Evolutionary conservation across 495 filamentous ascomycete species (phyloP).

Genomic region (Tetracladium setigerum): DNA sequence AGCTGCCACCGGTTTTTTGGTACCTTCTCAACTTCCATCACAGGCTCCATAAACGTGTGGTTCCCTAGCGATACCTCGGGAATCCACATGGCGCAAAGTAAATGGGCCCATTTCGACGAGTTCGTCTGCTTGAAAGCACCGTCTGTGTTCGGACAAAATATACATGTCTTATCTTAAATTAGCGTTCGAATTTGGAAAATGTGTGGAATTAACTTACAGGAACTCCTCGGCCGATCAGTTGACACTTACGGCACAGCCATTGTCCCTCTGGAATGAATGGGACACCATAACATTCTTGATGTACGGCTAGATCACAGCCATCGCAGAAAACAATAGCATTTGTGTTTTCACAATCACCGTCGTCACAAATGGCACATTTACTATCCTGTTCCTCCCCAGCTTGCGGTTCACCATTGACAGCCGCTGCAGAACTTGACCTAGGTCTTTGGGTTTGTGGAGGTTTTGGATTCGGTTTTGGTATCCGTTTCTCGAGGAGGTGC

Average conservation of each 20-base stretch:
- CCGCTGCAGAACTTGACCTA: constrained; percentile 83
- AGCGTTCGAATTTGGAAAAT: constrained; percentile 12
- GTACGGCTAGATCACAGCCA: constrained; percentile 93
- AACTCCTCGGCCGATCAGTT: constrained; percentile 83
- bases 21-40: constrained; percentile 96
- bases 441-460: constrained; percentile 87
- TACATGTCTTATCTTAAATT: constrained; percentile 58
- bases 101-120: constrained; percentile 88
- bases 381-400: constrained; percentile 92
- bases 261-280: constrained; percentile 98
- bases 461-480: constrained; percentile 93
- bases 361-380: constrained; percentile 96
- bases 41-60: constrained; percentile 93
- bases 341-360: constrained; percentile 98
- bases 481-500: constrained; percentile 91
- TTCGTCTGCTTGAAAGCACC: constrained; percentile 98
- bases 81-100: constrained; percentile 97
- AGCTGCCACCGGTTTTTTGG: constrained; percentile 90
- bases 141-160: constrained; percentile 96
- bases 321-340: constrained; percentile 99
- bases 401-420: constrained; percentile 81
- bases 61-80: constrained; percentile 96
- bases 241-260: constrained; percentile 96
- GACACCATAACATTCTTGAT: constrained; percentile 98
- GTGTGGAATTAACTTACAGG: constrained; percentile 48